Percentiles rank a stretch among this genome's conserved stretches.
Conservation (phyloP, 2,329 filamentous ascomycete genomes). For the Trichophyton benhamiae region DNA sequence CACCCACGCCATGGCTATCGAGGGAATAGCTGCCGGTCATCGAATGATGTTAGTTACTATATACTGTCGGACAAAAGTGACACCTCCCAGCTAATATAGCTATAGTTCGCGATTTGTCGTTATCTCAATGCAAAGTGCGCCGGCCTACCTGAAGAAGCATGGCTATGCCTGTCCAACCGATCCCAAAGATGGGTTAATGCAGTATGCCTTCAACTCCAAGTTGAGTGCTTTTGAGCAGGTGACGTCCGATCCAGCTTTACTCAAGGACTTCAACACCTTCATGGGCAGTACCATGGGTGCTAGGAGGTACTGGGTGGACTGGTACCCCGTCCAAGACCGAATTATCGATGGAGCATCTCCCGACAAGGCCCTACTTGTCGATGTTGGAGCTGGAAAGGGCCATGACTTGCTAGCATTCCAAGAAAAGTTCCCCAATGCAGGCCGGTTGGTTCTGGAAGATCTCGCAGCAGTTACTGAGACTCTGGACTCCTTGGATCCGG, state of each 20-base stretch:
- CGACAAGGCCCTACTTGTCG: conserved; percentile 26
- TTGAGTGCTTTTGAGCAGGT: conserved; percentile 2
- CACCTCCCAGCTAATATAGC: background rate
- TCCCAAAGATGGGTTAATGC: conserved; percentile 4
- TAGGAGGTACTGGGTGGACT: conserved; percentile 5
- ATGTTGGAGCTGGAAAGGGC: conserved; percentile 34
- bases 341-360: background rate
- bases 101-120: conserved; percentile 3
- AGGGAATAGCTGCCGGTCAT: conserved; percentile 6
- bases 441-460: conserved; percentile 40
- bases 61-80: background rate
- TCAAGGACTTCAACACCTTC: conserved; percentile 5
- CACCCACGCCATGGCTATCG: background rate
- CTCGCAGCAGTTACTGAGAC: conserved; percentile 28
- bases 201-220: conserved; percentile 4
- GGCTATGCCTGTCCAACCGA: conserved; percentile 4
- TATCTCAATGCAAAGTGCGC: conserved; percentile 3
- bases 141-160: background rate
- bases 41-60: background rate
- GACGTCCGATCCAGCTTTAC: background rate
- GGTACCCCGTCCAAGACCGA: conserved; percentile 5
- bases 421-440: conserved; percentile 28
- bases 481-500: conserved; percentile 9
- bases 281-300: conserved; percentile 6
- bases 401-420: conserved; percentile 32